Conservation (phyloP, 306 rosid genomes). For the Malus sieversii region DNA sequence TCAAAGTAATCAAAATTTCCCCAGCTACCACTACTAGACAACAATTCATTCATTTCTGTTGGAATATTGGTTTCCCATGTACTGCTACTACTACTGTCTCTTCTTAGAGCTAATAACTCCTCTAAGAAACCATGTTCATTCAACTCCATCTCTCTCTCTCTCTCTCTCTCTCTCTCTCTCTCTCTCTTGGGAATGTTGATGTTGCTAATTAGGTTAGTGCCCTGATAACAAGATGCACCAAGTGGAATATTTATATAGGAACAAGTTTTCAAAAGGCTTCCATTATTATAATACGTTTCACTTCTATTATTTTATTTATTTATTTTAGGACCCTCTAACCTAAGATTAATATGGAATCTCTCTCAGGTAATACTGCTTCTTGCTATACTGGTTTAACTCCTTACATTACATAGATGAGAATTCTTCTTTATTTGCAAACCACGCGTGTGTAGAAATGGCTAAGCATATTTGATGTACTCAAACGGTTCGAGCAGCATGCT, state of each 20-base stretch:
- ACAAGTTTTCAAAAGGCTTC: conserved; percentile 14
- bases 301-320: background rate
- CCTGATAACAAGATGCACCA: conserved; percentile 30
- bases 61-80: conserved; percentile 50
- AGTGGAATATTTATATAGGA: conserved; percentile 47
- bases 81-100: conserved; percentile 41
- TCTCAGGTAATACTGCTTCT: background rate
- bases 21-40: conserved; percentile 32
- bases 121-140: conserved; percentile 57
- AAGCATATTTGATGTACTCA: background rate
- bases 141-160: conserved; percentile 42
- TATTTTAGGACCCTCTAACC: conserved; percentile 18
- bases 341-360: conserved; percentile 48
- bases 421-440: background rate
- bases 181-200: conserved; percentile 37
- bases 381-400: background rate
- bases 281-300: conserved; percentile 14
- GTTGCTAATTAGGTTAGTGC: conserved; percentile 22
- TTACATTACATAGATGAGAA: too few species aligned
- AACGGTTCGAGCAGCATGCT: too few species aligned
- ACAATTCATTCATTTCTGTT: conserved; percentile 42
- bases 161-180: background rate
- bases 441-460: background rate
- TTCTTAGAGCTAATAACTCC: conserved; percentile 54
- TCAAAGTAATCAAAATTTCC: conserved; percentile 40